Base-by-base conservation (phyloP, 2,329 filamentous ascomycete species). In the Rutstroemia sp. region DNA sequence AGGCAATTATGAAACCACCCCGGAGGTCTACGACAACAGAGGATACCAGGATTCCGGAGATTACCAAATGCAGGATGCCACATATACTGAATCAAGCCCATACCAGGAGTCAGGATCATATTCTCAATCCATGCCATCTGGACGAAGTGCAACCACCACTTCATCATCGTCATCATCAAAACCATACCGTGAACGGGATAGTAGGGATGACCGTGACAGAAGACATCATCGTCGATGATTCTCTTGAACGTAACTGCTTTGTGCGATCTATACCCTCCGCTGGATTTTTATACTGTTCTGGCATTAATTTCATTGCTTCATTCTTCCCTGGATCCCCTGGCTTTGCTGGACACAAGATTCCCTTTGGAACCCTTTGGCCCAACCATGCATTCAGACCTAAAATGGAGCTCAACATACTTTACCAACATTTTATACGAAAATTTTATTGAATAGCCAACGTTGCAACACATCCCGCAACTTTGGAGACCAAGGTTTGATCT, bases 221-320 rank as follows among this genome's bases (percentile, higher is more conserved):
- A 59, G 63, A 49, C 60, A 60, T 53, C 60, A 57, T 30, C 63
- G 62, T 58, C 63, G 59, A 56, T 58, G 54, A 58, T 59, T 57
- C 39, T 56, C 34, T 54, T 60, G 59, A 52, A 54, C 60, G 49
- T 45, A 59, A 57, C 57, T 63, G 56, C 48, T 49, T 62, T 52
- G 53, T 54, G 55, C 52, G 54, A 58, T 61, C 45, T 50, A 57
- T 57, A 51, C 51, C 34, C 19, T 27, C 39, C 47, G 19, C 46
- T 36, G 57, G 49, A 56, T 54, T 61, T 63, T 58, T 63, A 62
- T 66, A 59, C 53, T 56, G 58, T 66, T 52, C 58, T 61, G 64
- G 66, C 62, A 59, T 66, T 66, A 67, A 62, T 54, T 58, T 55
- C 14, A 49, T 63, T 56, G 60, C 56, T 61, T 65, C 61, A 54